Evolutionary conservation across 345 rosid species (phyloP), one percentile per base, ranked within the genome.

Genomic region (Litchi chinensis): DNA sequence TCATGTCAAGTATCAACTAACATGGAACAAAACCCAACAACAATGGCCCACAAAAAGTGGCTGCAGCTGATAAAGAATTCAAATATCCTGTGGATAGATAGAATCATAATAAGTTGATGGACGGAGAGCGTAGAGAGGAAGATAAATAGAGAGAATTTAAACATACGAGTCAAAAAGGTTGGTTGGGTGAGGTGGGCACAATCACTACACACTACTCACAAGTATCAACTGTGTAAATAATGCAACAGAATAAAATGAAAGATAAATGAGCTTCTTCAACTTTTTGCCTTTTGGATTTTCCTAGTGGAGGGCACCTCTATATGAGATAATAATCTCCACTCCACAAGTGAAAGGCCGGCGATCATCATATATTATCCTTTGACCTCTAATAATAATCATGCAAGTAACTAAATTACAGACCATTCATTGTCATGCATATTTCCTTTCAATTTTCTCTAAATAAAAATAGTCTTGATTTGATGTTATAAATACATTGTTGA

Each of bases 281-380:
- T 24, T 69, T 46, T 63, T 52, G 73, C 52, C 24, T 69, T 69
- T 65, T 75, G 73, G 71, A 78, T 63, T 65, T 70, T 68, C 79
- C 46, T 13, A 28, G 64, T 64, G 79, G 78, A 64, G 65, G 15
- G 62, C 66, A 68, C 46, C 44, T 41, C 44, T 5, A 18, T 1
- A 39, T 32, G 22, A 4, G 3, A 60, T 60, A 21, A 67, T 41
- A 50, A 39, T 54, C 71, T 16, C 44, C 59, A 50, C 37, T 12
- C 24, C 43, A 64, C 60, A 22, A 52, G 65, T 8, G 41, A 62
- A 50, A 46, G n/a, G 83, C 80, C 59, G 44, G 77, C 78, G 56
- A 50, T 57, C 24, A n/a, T 57, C 8, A n/a, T 15, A 52, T 52
- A 15, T 57, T 10, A 57, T 57, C 63, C 24, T 59, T 73, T 76